Evolutionary conservation across 352 stramenopile genomes (phyloP).

Genomic region (Nothophytophthora sp.): DNA sequence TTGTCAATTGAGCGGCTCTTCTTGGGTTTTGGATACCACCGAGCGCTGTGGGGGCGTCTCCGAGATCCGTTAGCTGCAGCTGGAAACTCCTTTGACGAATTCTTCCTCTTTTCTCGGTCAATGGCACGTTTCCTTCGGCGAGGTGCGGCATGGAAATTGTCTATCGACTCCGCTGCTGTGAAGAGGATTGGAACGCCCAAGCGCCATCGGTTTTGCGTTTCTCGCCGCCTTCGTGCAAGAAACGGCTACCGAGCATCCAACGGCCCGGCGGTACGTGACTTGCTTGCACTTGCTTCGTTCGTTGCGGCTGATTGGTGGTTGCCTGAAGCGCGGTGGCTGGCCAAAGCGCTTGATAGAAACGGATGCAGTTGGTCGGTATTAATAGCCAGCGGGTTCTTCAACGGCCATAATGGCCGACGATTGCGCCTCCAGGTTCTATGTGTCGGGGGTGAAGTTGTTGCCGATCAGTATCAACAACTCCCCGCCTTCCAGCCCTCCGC

Average conservation of each 20-base stretch:
- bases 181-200: neutral
- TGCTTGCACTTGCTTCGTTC: neutral
- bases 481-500: no score
- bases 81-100: no score
- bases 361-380: constrained; percentile 10
- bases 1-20: constrained; percentile 31
- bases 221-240: neutral
- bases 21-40: constrained; percentile 24
- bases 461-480: no score
- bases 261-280: constrained; percentile 17
- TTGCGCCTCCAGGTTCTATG: constrained; percentile 6
- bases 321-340: neutral
- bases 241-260: constrained; percentile 15
- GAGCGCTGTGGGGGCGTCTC: no score
- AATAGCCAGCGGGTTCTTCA: constrained; percentile 23
- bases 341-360: neutral
- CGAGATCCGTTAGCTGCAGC: no score
- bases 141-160: no score
- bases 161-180: constrained; percentile 1
- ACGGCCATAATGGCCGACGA: constrained; percentile 21
- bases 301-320: neutral
- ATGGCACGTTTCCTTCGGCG: no score
- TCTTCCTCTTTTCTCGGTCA: no score
- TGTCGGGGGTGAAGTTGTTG: neutral
- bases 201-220: constrained; percentile 28